Evolutionary conservation across 2,329 filamentous ascomycete genomes (phyloP).

Genomic region (Neospermospora avenae): DNA sequence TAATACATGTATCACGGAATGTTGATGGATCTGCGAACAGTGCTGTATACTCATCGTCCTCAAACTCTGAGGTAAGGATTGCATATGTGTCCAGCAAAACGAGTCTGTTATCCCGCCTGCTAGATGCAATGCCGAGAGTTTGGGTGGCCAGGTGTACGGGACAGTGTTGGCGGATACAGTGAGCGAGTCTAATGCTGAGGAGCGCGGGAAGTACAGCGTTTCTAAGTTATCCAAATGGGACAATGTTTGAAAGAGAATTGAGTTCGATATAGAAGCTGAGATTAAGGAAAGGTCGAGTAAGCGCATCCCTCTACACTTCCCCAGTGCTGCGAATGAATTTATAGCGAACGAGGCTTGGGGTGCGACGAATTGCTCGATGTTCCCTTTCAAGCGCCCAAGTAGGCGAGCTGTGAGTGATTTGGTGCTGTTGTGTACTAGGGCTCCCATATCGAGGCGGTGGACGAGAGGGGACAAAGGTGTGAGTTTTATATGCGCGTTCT

Average conservation of each 20-base stretch:
- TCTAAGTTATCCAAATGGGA: constrained; percentile 30
- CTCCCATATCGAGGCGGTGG: constrained; percentile 34
- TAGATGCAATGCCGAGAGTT: constrained; percentile 32
- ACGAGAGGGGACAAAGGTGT: constrained; percentile 32
- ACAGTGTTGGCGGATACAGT: constrained; percentile 2
- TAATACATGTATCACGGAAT: constrained; percentile 24
- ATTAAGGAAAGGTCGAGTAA: constrained; percentile 34
- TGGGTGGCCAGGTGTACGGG: constrained; percentile 33
- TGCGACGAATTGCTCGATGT: constrained; percentile 35
- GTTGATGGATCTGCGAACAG: constrained; percentile 29
- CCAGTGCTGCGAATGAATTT: constrained; percentile 35
- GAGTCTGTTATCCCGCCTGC: constrained; percentile 33
- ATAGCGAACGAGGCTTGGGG: constrained; percentile 36
- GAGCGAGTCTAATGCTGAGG: constrained; percentile 23
- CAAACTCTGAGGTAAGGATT: constrained; percentile 23
- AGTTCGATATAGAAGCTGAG: constrained; percentile 33
- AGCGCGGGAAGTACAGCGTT: constrained; percentile 34
- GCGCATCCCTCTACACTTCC: constrained; percentile 34
- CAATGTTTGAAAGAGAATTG: constrained; percentile 33
- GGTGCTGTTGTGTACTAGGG: constrained; percentile 33
- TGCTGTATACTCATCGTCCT: constrained; percentile 34
- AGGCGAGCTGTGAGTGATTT: constrained; percentile 33
- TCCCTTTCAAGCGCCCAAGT: constrained; percentile 34
- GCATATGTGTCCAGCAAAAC: constrained; percentile 29
- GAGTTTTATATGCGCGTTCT: constrained; percentile 36